These are phyloP conservation scores for Rutidosis leptorrhynchoides DNA, from an alignment of 129 eudicot species.

Conservation along the genomic window DNA sequence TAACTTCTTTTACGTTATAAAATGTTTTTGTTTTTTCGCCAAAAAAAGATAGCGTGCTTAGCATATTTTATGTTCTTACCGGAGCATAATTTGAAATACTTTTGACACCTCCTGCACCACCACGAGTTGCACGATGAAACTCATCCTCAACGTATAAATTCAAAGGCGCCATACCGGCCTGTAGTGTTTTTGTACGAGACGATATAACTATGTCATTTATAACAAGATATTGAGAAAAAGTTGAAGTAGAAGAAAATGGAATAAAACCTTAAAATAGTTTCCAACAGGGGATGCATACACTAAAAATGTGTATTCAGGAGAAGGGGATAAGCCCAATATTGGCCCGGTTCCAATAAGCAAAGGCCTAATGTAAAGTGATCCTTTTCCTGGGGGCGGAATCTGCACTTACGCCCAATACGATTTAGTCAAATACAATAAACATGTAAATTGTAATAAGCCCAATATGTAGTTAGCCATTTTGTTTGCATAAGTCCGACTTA, in stretches of 20 bases:
- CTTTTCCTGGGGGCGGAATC: slow-evolving; percentile 96
- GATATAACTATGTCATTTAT: background rate
- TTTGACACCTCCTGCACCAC: slow-evolving; percentile 93
- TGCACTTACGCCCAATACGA: slow-evolving; percentile 4
- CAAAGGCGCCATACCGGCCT: slow-evolving; percentile 67
- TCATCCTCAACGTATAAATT: slow-evolving; percentile 67
- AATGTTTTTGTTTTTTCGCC: too few species aligned
- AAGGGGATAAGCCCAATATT: slow-evolving; percentile 70
- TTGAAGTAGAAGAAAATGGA: background rate
- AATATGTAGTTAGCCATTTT: too few species aligned
- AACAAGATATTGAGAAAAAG: background rate
- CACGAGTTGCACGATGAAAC: slow-evolving; percentile 70
- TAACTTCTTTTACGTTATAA: too few species aligned
- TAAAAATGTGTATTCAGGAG: slow-evolving; percentile 84
- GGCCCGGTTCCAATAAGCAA: slow-evolving; percentile 86
- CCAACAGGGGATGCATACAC: slow-evolving; percentile 92
- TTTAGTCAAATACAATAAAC: background rate
- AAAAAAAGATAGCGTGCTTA: too few species aligned
- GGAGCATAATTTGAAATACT: slow-evolving; percentile 83
- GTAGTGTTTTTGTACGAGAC: slow-evolving; percentile 11
- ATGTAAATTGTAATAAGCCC: background rate
- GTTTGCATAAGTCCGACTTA: too few species aligned
- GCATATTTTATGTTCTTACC: slow-evolving; percentile 19
- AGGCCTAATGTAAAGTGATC: slow-evolving; percentile 86
- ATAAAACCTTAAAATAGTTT: slow-evolving; percentile 76